Conservation (phyloP, 176 grass and related monocot species). For the Triticum dicoccoides region DNA sequence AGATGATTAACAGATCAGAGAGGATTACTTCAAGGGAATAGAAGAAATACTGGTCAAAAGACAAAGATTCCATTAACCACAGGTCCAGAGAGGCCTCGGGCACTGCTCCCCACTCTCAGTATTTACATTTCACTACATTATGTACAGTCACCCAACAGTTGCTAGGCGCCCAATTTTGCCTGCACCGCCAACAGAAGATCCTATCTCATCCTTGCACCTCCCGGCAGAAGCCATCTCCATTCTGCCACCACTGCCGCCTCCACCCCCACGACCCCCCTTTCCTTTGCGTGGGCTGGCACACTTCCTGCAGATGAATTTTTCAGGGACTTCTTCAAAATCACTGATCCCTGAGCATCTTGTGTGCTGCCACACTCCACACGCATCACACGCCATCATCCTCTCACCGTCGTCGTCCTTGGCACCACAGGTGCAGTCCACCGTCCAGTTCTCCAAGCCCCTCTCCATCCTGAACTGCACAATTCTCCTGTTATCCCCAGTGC, state of each 20-base stretch:
- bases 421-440: conserved; percentile 81
- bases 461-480: conserved; percentile 86
- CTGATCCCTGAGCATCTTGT: conserved; percentile 84
- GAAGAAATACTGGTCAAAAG: conserved; percentile 32
- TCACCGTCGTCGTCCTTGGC: conserved; percentile 95
- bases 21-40: conserved; percentile 13
- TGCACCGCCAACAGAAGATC: conserved; percentile 33
- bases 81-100: conserved; percentile 35
- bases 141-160: conserved; percentile 77
- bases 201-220: conserved; percentile 78
- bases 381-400: conserved; percentile 93
- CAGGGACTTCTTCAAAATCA: conserved; percentile 82
- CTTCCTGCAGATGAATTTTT: conserved; percentile 72
- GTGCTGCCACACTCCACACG: conserved; percentile 93
- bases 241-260: conserved; percentile 27
- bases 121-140: conserved; percentile 69
- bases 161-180: conserved; percentile 58
- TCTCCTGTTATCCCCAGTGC: conserved; percentile 51
- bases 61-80: conserved; percentile 28
- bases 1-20: background rate
- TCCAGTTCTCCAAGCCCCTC: conserved; percentile 95
- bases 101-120: conserved; percentile 25
- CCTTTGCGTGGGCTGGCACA: conserved; percentile 40
- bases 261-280: conserved; percentile 33
- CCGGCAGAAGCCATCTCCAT: conserved; percentile 31